Evolutionary conservation across 139 green algal genomes (phyloP).

Genomic region (Chlorella ohadii): DNA sequence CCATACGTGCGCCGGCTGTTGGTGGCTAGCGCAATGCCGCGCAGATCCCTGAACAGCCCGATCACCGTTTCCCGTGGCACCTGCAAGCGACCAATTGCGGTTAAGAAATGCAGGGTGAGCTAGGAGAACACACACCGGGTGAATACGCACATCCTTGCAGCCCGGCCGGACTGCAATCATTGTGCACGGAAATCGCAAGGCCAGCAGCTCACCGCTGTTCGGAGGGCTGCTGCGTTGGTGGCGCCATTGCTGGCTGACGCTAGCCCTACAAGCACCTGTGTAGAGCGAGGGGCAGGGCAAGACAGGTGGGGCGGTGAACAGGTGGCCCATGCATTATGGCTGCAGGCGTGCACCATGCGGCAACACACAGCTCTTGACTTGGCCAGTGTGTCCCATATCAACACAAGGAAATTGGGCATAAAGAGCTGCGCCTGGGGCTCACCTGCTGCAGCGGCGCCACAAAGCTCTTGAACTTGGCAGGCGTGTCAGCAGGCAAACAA

Average conservation of each 20-base stretch:
- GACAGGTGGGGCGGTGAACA: not conserved
- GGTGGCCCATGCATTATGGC: too few relatives aligned
- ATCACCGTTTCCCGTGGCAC: conserved; percentile 77
- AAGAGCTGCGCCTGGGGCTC: too few relatives aligned
- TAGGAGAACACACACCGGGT: too few relatives aligned
- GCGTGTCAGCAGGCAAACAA: too few relatives aligned
- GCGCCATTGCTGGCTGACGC: conserved; percentile 50
- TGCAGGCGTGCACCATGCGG: too few relatives aligned
- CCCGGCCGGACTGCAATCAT: too few relatives aligned
- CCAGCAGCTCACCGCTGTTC: conserved; percentile 23
- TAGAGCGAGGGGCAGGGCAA: not conserved
- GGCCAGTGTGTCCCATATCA: conserved; percentile 63
- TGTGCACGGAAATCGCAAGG: too few relatives aligned
- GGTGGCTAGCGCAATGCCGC: conserved; percentile 91
- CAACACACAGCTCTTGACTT: conserved; percentile 93
- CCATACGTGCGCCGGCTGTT: conserved; percentile 82
- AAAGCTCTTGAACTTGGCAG: conserved; percentile 93
- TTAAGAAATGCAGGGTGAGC: too few relatives aligned
- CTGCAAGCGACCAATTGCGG: too few relatives aligned
- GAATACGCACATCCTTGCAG: too few relatives aligned
- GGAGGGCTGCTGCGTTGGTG: conserved; percentile 55
- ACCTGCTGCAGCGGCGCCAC: conserved; percentile 85
- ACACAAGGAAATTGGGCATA: too few relatives aligned
- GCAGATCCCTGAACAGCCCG: conserved; percentile 94
- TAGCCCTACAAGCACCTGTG: conserved; percentile 62